Percentiles rank a stretch among this genome's conserved stretches.
phyloP scores from a whole-genome alignment of 75 land plant genomes.

The Ceratopteris richardii region DNA sequence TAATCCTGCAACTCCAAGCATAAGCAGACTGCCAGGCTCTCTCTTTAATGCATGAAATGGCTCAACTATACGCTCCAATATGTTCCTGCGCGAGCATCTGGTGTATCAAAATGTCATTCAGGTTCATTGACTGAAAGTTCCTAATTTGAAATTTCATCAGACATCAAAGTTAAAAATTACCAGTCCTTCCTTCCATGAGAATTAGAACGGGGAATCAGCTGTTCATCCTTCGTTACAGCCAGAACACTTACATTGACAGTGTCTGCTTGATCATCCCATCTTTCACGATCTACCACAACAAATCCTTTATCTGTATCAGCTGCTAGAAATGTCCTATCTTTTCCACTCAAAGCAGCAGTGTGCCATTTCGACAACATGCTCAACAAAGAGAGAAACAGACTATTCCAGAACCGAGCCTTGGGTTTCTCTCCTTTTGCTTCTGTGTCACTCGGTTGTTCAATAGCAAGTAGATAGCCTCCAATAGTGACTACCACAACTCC shows the following conservation, averaged over 20 bases:
- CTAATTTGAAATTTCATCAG: background rate
- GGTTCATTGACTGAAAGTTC: background rate
- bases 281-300: no score
- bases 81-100: conserved; percentile 11
- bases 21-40: conserved; percentile 36
- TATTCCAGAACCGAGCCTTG: background rate
- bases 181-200: background rate
- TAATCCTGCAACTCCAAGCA: conserved; percentile 37
- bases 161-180: background rate
- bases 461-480: conserved; percentile 38
- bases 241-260: no score
- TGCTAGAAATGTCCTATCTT: no score
- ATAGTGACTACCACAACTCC: conserved; percentile 32
- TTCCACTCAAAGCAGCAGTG: background rate
- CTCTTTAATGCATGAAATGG: conserved; percentile 24
- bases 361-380: background rate
- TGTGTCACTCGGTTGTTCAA: conserved; percentile 20
- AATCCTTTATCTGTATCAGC: no score
- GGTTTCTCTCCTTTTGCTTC: conserved; percentile 2
- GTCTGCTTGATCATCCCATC: no score
- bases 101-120: background rate
- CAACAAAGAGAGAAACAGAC: background rate
- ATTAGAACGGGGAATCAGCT: no score
- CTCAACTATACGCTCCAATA: conserved; percentile 17
- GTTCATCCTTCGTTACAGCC: no score